A percentile compares a stretch with the other conserved stretches of the same genome.
Conservation (phyloP, 2,329 filamentous ascomycete species). For the Arthrobotrys pseudoclavata region DNA sequence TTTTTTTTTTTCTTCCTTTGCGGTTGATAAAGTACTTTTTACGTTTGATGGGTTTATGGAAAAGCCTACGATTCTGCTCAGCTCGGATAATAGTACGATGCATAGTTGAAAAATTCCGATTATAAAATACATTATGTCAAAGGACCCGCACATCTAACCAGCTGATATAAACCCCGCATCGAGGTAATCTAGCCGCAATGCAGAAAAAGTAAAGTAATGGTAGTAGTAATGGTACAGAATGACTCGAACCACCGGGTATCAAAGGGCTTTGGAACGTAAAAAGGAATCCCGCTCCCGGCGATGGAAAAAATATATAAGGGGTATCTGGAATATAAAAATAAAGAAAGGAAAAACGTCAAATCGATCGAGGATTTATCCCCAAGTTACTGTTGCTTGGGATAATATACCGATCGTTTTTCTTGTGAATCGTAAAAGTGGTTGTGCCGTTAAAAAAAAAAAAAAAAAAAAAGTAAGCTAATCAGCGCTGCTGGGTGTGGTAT, state of each 20-base stretch:
- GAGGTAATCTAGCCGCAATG: not conserved
- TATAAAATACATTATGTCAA: constrained; percentile 27
- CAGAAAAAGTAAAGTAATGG: not conserved
- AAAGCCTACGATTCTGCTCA: not conserved
- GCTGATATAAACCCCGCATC: not conserved
- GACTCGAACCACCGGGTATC: constrained; percentile 33
- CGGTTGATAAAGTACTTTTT: not conserved
- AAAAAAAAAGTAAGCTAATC: not conserved
- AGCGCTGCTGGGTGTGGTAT: constrained; percentile 9
- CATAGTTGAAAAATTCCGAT: not conserved
- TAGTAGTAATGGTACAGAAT: constrained; percentile 13
- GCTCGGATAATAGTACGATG: not conserved
- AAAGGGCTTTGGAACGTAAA: constrained; percentile 27
- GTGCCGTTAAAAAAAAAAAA: constrained; percentile 13
- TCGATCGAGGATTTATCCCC: not conserved
- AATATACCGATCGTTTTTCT: constrained; percentile 1
- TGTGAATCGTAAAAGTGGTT: constrained; percentile 14
- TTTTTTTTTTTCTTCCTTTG: not conserved
- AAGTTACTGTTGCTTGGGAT: constrained; percentile 12
- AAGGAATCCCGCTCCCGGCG: constrained; percentile 23
- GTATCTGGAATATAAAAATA: constrained; percentile 32
- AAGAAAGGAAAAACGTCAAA: constrained; percentile 27
- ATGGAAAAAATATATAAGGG: constrained; percentile 12
- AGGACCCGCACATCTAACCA: not conserved
- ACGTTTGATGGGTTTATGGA: not conserved